A percentile compares a stretch with the other conserved stretches of the same genome.
Conservation (phyloP, 2,329 filamentous ascomycete genomes). For the Cercospora citrullina region DNA sequence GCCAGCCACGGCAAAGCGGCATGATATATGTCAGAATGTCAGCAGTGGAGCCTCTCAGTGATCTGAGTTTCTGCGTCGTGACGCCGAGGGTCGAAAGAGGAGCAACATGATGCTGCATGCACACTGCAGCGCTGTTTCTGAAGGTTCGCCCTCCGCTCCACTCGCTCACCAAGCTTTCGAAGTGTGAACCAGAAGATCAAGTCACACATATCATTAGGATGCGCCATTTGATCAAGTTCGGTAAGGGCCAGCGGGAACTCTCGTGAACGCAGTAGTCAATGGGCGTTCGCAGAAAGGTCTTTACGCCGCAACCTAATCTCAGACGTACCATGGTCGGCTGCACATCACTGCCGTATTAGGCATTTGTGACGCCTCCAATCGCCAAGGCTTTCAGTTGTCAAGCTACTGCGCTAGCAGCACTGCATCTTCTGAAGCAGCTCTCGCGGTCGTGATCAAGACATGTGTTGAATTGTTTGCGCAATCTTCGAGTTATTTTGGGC, state of each 20-base stretch:
- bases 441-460: background rate
- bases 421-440: background rate
- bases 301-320: background rate
- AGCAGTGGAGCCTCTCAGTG: background rate
- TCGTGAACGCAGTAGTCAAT: background rate
- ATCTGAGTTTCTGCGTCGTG: slow-evolving; percentile 1
- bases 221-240: background rate
- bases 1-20: background rate
- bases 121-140: background rate
- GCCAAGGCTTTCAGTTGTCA: slow-evolving; percentile 5
- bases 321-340: slow-evolving; percentile 4
- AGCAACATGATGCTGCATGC: background rate
- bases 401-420: background rate
- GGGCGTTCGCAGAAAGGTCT: background rate
- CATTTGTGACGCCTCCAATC: background rate
- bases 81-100: background rate
- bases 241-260: slow-evolving; percentile 3
- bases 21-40: slow-evolving; percentile 10
- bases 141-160: background rate
- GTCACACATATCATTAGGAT: background rate
- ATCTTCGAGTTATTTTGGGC: background rate
- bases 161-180: background rate
- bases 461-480: background rate
- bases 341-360: slow-evolving; percentile 3
- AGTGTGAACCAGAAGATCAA: background rate